Evolutionary conservation across 106 monocot genomes (phyloP).

Genomic region (Dendrobium huoshanense): DNA sequence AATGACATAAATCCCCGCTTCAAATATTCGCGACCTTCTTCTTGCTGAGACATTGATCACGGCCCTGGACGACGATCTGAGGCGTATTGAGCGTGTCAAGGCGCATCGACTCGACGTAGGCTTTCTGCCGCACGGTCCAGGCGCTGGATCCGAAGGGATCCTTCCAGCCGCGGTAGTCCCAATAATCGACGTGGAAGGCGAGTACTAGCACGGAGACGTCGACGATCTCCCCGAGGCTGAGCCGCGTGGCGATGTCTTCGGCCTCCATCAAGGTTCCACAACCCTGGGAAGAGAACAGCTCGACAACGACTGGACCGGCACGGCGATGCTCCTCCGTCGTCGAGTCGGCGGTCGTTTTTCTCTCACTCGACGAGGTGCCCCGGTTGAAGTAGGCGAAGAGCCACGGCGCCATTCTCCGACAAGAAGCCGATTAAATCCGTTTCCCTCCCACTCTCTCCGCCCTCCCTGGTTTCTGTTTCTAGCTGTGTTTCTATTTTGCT

Average conservation of each 20-base stretch:
- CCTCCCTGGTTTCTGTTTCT: not conserved
- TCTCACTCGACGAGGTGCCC: too few relatives aligned
- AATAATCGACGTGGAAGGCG: slow-evolving; percentile 87
- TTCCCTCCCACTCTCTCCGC: too few relatives aligned
- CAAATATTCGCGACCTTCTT: too few relatives aligned
- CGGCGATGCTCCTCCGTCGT: too few relatives aligned
- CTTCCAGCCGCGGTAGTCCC: slow-evolving; percentile 94
- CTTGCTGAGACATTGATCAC: slow-evolving; percentile 56
- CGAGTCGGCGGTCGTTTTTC: too few relatives aligned
- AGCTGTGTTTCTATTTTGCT: too few relatives aligned
- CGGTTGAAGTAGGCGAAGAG: too few relatives aligned
- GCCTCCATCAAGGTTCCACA: slow-evolving; percentile 84
- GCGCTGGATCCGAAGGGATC: slow-evolving; percentile 73
- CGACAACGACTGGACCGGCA: too few relatives aligned
- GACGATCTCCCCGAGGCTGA: slow-evolving; percentile 28
- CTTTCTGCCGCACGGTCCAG: slow-evolving; percentile 93
- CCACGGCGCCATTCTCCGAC: too few relatives aligned
- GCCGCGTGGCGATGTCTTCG: slow-evolving; percentile 45
- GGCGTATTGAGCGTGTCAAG: slow-evolving; percentile 90
- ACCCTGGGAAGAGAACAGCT: slow-evolving; percentile 93
- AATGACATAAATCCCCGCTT: too few relatives aligned
- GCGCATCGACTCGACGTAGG: slow-evolving; percentile 61
- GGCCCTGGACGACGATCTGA: slow-evolving; percentile 72
- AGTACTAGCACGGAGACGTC: slow-evolving; percentile 46
- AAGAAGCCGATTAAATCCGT: too few relatives aligned